Evolutionary conservation across 495 filamentous ascomycete species (phyloP).

Genomic region (Tuber calosporum): DNA sequence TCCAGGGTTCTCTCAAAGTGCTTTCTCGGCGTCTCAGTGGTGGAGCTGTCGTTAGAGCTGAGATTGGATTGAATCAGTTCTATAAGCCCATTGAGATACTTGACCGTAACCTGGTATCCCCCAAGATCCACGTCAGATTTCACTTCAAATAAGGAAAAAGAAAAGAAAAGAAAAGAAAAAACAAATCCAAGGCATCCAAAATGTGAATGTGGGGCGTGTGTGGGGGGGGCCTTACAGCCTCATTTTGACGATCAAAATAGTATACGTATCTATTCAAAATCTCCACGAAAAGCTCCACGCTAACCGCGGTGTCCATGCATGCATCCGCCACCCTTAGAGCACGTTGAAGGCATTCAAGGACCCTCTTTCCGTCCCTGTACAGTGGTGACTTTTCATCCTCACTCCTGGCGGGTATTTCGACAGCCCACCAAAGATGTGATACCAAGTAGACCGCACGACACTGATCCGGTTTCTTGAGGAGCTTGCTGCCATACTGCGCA

Average conservation of each 20-base stretch:
- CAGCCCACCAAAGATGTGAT: slow-evolving; percentile 95
- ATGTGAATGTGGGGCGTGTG: neutral
- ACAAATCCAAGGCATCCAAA: neutral
- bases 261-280: slow-evolving; percentile 98
- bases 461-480: slow-evolving; percentile 96
- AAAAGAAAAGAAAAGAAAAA: neutral
- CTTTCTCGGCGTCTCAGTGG: slow-evolving; percentile 73
- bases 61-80: slow-evolving; percentile 97
- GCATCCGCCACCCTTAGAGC: slow-evolving; percentile 94
- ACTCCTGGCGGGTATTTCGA: slow-evolving; percentile 76
- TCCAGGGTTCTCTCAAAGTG: slow-evolving; percentile 93
- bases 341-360: slow-evolving; percentile 91
- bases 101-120: slow-evolving; percentile 71
- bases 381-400: slow-evolving; percentile 64
- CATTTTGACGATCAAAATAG: slow-evolving; percentile 98
- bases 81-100: slow-evolving; percentile 96
- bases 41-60: slow-evolving; percentile 64
- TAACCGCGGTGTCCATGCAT: slow-evolving; percentile 98
- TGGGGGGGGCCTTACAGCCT: slow-evolving; percentile 58
- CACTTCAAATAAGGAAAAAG: slow-evolving; percentile 1
- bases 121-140: slow-evolving; percentile 22
- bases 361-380: slow-evolving; percentile 93
- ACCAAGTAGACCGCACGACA: slow-evolving; percentile 94
- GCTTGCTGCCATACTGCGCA: slow-evolving; percentile 90
- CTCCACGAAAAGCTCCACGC: slow-evolving; percentile 94